phyloP scores from a whole-genome alignment of 23 red algal genomes.

The Chondrus crispus region DNA sequence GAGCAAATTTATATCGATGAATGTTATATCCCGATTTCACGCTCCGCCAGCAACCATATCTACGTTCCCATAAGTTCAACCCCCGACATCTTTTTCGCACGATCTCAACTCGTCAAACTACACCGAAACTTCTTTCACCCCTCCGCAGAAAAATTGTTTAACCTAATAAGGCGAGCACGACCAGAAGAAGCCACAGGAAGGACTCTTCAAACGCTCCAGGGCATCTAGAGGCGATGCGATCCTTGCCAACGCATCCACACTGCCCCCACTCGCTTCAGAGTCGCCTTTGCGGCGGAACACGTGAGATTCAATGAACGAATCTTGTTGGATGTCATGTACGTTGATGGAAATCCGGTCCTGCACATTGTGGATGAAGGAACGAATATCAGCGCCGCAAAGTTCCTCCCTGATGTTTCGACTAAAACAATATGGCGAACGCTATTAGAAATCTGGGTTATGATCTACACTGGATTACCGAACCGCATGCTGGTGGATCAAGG shows the following conservation, averaged over 20 bases:
- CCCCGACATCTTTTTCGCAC: neutral
- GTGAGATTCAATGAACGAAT: slow-evolving; percentile 16
- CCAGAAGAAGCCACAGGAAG: slow-evolving; percentile 32
- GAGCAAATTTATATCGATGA: neutral
- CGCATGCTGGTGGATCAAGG: slow-evolving; percentile 31
- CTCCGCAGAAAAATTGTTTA: neutral
- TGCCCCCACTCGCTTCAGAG: slow-evolving; percentile 26
- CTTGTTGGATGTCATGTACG: slow-evolving; percentile 43
- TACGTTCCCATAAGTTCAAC: neutral
- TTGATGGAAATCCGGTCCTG: slow-evolving; percentile 28
- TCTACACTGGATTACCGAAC: slow-evolving; percentile 29
- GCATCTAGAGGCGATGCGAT: slow-evolving; percentile 7
- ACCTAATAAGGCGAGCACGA: neutral
- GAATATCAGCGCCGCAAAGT: slow-evolving; percentile 11
- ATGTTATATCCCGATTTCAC: neutral
- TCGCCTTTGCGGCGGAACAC: neutral
- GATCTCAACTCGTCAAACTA: slow-evolving; percentile 4
- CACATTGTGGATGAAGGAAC: slow-evolving; percentile 37
- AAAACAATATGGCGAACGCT: slow-evolving; percentile 14
- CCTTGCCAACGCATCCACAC: slow-evolving; percentile 9
- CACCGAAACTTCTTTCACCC: slow-evolving; percentile 38
- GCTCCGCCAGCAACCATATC: neutral
- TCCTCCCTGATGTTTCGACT: neutral
- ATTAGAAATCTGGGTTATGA: neutral
- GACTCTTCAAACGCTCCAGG: neutral